These are phyloP conservation scores for Neonectria neomacrospora DNA, from an alignment of 2,329 filamentous ascomycete species.

Conservation along the genomic window DNA sequence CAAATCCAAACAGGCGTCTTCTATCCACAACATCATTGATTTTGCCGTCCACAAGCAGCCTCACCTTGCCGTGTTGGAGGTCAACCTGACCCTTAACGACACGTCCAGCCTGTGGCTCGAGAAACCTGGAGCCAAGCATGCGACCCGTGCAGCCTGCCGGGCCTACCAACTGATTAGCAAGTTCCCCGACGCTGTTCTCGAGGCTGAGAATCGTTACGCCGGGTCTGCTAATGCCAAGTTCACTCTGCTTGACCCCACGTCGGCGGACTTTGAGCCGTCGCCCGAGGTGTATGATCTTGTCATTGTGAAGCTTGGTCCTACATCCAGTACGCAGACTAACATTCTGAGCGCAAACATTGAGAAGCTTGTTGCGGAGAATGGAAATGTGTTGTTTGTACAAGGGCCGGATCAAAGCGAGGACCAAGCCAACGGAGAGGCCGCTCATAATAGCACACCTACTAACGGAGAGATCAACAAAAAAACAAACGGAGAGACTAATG, in stretches of 20 bases:
- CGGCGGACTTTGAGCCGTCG: not conserved
- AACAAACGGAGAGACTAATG: not conserved
- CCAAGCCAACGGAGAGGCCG: not conserved
- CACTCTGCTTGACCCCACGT: conserved; percentile 1
- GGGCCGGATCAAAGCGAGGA: not conserved
- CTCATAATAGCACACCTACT: too few species aligned
- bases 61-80: conserved; percentile 13
- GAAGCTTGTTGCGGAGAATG: conserved; percentile 2
- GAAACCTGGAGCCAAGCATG: conserved; percentile 5
- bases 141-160: conserved; percentile 14
- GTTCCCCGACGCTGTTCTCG: conserved; percentile 10
- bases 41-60: conserved; percentile 21
- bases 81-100: conserved; percentile 9
- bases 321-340: not conserved
- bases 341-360: not conserved
- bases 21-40: conserved; percentile 9
- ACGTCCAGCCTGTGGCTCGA: conserved; percentile 15
- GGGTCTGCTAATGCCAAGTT: conserved; percentile 17
- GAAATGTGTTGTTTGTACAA: not conserved
- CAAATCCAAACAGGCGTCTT: not conserved
- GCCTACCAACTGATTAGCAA: conserved; percentile 10
- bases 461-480: not conserved
- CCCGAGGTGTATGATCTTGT: conserved; percentile 3
- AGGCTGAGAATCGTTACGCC: conserved; percentile 8
- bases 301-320: not conserved